phyloP scores from a whole-genome alignment of 352 stramenopile genomes.

The Pythium brachiatum region DNA sequence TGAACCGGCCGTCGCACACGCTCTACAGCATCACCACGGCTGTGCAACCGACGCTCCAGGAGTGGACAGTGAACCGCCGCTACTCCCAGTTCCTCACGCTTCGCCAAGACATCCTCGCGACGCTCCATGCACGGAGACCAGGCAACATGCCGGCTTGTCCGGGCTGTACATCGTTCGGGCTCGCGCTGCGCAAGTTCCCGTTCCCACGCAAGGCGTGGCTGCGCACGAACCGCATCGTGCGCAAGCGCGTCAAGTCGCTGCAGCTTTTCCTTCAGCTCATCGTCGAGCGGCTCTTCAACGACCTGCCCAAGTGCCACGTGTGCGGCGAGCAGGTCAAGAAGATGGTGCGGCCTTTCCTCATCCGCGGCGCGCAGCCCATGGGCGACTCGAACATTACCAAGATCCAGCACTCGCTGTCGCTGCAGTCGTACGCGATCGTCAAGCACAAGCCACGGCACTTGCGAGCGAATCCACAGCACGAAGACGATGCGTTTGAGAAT shows the following conservation, averaged over 20 bases:
- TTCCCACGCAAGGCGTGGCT: constrained; percentile 71
- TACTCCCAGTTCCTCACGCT: constrained; percentile 87
- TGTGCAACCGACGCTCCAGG: constrained; percentile 72
- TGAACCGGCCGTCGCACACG: constrained; percentile 81
- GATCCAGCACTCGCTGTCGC: constrained; percentile 72
- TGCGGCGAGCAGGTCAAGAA: constrained; percentile 68
- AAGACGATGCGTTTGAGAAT: not conserved
- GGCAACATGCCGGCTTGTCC: constrained; percentile 38
- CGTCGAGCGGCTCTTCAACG: constrained; percentile 64
- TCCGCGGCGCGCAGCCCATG: constrained; percentile 71
- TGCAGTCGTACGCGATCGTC: constrained; percentile 61
- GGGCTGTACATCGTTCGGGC: constrained; percentile 63
- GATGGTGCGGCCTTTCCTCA: constrained; percentile 73
- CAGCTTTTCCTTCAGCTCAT: constrained; percentile 76
- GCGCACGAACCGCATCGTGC: constrained; percentile 71
- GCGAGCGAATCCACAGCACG: constrained; percentile 23
- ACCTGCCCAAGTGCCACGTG: constrained; percentile 68
- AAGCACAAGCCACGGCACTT: constrained; percentile 32
- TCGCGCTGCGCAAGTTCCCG: constrained; percentile 52
- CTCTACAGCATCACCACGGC: constrained; percentile 83
- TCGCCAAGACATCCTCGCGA: constrained; percentile 58
- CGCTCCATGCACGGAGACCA: constrained; percentile 24
- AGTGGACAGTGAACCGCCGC: constrained; percentile 84
- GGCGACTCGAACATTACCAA: constrained; percentile 65
- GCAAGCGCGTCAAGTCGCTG: constrained; percentile 58